Conservation (phyloP, 2,329 filamentous ascomycete species). For the Herpotrichia juniperi region DNA sequence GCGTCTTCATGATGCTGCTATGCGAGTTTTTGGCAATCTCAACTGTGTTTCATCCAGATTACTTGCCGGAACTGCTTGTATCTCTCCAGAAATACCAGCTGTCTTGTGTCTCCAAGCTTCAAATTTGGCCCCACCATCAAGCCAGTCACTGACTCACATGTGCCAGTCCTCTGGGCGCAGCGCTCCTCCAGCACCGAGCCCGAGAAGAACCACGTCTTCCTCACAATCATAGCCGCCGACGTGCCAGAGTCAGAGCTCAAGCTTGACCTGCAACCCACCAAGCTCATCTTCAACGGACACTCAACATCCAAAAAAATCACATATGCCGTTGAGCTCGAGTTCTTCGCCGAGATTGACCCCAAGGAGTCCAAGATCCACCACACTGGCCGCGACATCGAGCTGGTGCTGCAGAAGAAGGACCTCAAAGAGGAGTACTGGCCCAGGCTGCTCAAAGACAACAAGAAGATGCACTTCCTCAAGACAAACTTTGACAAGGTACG, state of each 20-base stretch:
- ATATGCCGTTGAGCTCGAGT: slow-evolving; percentile 84
- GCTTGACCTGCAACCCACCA: slow-evolving; percentile 80
- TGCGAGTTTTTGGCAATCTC: no score
- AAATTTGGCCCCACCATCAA: background rate
- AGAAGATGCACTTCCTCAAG: slow-evolving; percentile 95
- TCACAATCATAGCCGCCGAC: slow-evolving; percentile 89
- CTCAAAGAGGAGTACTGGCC: slow-evolving; percentile 95
- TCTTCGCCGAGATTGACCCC: slow-evolving; percentile 90
- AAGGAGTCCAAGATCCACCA: slow-evolving; percentile 85
- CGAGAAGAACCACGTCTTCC: slow-evolving; percentile 91
- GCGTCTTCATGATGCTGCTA: no score
- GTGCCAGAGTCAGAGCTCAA: slow-evolving; percentile 76
- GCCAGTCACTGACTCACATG: background rate
- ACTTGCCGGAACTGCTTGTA: no score
- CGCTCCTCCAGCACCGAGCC: slow-evolving; percentile 82
- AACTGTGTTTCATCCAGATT: no score
- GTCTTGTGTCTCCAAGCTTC: background rate
- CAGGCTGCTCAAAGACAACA: slow-evolving; percentile 84
- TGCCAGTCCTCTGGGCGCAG: slow-evolving; percentile 94
- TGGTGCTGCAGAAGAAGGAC: slow-evolving; percentile 97
- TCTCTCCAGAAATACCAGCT: background rate
- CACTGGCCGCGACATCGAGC: slow-evolving; percentile 84
- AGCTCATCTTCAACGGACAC: slow-evolving; percentile 80
- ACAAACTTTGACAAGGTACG: slow-evolving; percentile 95
- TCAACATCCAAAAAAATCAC: slow-evolving; percentile 84